These are phyloP conservation scores for Chalciporus piperatus DNA, from an alignment of 768 basidiomycete species.

Conservation along the genomic window DNA sequence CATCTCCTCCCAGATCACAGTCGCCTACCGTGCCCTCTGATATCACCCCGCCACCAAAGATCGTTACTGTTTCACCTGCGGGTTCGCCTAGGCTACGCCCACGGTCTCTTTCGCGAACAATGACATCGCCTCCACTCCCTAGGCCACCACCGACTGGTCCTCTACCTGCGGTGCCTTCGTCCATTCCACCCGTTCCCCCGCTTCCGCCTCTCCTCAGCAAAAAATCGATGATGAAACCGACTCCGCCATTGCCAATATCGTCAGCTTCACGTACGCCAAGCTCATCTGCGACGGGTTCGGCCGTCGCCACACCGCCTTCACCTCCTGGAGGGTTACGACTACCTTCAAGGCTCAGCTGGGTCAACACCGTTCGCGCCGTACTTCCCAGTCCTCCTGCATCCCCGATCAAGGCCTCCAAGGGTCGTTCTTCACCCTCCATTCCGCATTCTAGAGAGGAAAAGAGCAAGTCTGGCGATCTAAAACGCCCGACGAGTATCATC, in stretches of 20 bases:
- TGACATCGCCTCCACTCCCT: slow-evolving; percentile 24
- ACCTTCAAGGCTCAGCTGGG: slow-evolving; percentile 31
- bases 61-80: slow-evolving; percentile 19
- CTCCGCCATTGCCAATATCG: background rate
- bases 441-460: slow-evolving; percentile 10
- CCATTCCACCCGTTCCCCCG: slow-evolving; percentile 24
- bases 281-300: background rate
- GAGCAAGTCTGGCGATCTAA: slow-evolving; percentile 10
- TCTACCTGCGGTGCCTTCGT: slow-evolving; percentile 27
- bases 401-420: slow-evolving; percentile 18
- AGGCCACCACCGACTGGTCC: slow-evolving; percentile 30
- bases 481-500: slow-evolving; percentile 28
- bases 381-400: slow-evolving; percentile 33
- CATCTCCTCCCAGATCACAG: slow-evolving; percentile 7
- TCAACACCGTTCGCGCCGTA: slow-evolving; percentile 23
- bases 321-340: slow-evolving; percentile 30
- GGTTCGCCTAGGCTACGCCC: slow-evolving; percentile 20
- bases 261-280: slow-evolving; percentile 12
- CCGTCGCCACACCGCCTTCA: slow-evolving; percentile 22
- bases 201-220: slow-evolving; percentile 24
- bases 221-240: slow-evolving; percentile 8
- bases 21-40: slow-evolving; percentile 3
- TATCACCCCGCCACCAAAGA: background rate
- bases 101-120: slow-evolving; percentile 23
- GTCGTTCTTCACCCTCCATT: background rate